A percentile compares a stretch with the other conserved stretches of the same genome.
Conservation (phyloP, 169 alveolate genomes). For the Miamiensis avidus region DNA sequence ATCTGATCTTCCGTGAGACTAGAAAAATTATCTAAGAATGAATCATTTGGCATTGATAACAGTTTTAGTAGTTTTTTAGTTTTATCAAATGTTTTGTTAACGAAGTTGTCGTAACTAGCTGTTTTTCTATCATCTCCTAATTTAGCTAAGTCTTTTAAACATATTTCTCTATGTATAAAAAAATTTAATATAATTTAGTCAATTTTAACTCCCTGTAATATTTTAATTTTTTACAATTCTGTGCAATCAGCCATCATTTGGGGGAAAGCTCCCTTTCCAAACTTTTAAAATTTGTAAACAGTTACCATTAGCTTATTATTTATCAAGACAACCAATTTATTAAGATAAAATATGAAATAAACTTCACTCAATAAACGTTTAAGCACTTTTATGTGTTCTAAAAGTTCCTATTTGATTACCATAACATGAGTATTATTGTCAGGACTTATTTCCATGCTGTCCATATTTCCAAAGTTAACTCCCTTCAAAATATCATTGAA, state of each 20-base stretch:
- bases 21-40: slow-evolving; percentile 29
- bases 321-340: slow-evolving; percentile 29
- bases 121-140: slow-evolving; percentile 10
- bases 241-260: slow-evolving; percentile 22
- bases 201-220: no score
- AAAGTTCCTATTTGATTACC: slow-evolving; percentile 10
- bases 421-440: slow-evolving; percentile 31
- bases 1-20: slow-evolving; percentile 35
- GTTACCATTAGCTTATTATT: slow-evolving; percentile 29
- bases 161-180: neutral
- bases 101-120: slow-evolving; percentile 8
- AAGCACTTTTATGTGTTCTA: neutral
- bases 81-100: slow-evolving; percentile 29
- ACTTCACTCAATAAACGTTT: slow-evolving; percentile 25
- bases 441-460: slow-evolving; percentile 10
- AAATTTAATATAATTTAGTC: no score
- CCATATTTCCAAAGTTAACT: slow-evolving; percentile 36
- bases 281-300: slow-evolving; percentile 36
- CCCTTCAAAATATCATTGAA: slow-evolving; percentile 6
- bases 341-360: slow-evolving; percentile 37
- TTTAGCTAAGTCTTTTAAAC: slow-evolving; percentile 9
- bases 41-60: slow-evolving; percentile 26
- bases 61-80: slow-evolving; percentile 43
- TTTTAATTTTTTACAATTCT: slow-evolving; percentile 22
- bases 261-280: slow-evolving; percentile 23